Conservation (phyloP, 108 stramenopile genomes). For the Aurantiochytrium sp. region DNA sequence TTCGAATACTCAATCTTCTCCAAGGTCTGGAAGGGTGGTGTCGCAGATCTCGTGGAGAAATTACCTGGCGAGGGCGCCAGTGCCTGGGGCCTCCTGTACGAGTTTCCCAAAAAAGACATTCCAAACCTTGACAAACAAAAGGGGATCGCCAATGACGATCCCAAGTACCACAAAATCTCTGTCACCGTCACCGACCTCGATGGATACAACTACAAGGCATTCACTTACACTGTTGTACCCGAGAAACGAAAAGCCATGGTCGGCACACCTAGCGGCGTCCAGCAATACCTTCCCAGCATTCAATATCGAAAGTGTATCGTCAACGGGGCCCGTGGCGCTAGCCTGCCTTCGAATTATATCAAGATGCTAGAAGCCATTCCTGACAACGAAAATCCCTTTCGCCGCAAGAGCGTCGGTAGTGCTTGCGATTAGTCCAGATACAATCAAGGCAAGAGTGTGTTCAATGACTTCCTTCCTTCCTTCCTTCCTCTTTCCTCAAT, state of each 20-base stretch:
- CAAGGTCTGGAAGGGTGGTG: neutral
- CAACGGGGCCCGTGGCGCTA: neutral
- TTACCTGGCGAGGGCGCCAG: neutral
- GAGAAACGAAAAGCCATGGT: neutral
- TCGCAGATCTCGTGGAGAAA: neutral
- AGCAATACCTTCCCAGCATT: neutral
- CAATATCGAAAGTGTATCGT: constrained; percentile 7
- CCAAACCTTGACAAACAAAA: neutral
- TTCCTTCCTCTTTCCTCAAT: no score
- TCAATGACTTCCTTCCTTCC: no score
- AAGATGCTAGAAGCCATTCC: neutral
- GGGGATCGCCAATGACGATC: neutral
- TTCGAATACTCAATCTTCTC: constrained; percentile 2
- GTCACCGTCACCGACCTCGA: neutral
- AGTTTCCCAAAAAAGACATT: neutral
- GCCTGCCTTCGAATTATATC: neutral
- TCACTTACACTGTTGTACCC: neutral
- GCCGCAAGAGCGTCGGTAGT: neutral
- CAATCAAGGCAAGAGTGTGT: no score
- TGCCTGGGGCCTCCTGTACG: neutral
- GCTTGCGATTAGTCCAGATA: neutral
- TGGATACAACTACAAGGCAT: neutral
- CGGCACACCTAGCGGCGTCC: neutral
- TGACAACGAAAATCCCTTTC: neutral
- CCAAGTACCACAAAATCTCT: neutral